Evolutionary conservation across 2,329 filamentous ascomycete species (phyloP).

Genomic region (Alternaria panax): DNA sequence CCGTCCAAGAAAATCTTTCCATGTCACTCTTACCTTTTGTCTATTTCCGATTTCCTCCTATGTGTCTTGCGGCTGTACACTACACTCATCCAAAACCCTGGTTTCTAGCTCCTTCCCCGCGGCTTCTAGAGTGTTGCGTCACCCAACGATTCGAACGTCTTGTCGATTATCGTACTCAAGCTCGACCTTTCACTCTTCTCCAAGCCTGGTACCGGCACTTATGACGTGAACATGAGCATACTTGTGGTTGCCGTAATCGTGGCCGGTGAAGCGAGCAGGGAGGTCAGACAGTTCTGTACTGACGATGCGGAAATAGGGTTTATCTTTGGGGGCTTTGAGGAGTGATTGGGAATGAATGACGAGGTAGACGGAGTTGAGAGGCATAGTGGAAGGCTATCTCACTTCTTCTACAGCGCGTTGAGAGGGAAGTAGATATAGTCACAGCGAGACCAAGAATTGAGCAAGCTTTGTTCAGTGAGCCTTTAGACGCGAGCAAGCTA

Average conservation of each 20-base stretch:
- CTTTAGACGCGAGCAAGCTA: neutral
- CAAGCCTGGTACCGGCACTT: neutral
- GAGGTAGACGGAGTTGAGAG: too few relatives aligned
- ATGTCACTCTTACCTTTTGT: neutral
- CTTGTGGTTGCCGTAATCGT: neutral
- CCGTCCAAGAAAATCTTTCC: neutral
- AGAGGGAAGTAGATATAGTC: neutral
- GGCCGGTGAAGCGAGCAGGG: neutral
- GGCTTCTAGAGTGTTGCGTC: neutral
- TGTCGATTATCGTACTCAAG: neutral
- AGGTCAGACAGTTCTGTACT: neutral
- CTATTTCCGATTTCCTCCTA: neutral
- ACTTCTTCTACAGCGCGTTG: too few relatives aligned
- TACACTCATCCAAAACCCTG: neutral
- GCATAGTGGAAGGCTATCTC: too few relatives aligned
- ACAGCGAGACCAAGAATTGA: too few relatives aligned
- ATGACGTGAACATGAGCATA: neutral
- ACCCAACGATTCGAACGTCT: neutral
- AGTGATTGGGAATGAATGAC: neutral
- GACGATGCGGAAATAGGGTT: neutral
- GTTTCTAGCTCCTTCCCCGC: neutral
- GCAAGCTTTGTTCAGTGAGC: neutral
- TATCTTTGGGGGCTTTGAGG: neutral
- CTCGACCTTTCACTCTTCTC: neutral
- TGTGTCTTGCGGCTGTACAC: neutral